Conservation (phyloP, 2,329 filamentous ascomycete species). For the Diplocarpon mali region DNA sequence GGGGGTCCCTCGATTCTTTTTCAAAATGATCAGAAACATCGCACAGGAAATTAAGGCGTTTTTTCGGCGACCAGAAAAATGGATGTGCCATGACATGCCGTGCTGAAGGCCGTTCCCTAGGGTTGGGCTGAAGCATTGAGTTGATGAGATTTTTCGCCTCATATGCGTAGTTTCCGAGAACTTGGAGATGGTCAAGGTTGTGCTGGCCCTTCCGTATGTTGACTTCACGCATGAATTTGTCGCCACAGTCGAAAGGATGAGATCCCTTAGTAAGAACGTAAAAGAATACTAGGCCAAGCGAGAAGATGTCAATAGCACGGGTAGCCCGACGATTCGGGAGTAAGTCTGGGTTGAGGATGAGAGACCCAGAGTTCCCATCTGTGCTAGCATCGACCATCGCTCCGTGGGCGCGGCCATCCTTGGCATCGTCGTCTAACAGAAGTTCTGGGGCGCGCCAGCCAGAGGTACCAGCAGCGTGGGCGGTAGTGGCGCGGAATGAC, state of each 20-base stretch:
- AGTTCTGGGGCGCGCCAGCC: conserved; percentile 96
- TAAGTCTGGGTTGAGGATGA: conserved; percentile 45
- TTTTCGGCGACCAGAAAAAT: conserved; percentile 91
- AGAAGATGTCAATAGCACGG: conserved; percentile 94
- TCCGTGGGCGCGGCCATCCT: conserved; percentile 30
- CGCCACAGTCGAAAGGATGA: conserved; percentile 90
- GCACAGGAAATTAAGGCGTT: conserved; percentile 84
- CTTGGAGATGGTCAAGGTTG: conserved; percentile 58
- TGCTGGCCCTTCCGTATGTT: conserved; percentile 90
- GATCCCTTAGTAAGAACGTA: conserved; percentile 90
- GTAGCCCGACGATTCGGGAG: conserved; percentile 70
- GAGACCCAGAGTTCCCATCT: conserved; percentile 50
- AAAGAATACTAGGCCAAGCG: conserved; percentile 93
- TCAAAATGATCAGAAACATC: conserved; percentile 96
- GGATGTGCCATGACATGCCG: conserved; percentile 79
- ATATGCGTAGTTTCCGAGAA: conserved; percentile 70
- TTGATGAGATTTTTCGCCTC: conserved; percentile 82
- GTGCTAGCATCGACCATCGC: conserved; percentile 39
- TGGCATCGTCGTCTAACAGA: conserved; percentile 65
- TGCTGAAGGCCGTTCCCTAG: conserved; percentile 55
- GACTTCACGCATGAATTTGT: conserved; percentile 89
- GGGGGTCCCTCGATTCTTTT: conserved; percentile 76
- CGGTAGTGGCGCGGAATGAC: conserved; percentile 88
- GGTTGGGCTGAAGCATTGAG: conserved; percentile 57
- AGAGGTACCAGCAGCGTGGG: conserved; percentile 83